Conservation (phyloP, 2,329 filamentous ascomycete genomes). For the Colletotrichum lentis region DNA sequence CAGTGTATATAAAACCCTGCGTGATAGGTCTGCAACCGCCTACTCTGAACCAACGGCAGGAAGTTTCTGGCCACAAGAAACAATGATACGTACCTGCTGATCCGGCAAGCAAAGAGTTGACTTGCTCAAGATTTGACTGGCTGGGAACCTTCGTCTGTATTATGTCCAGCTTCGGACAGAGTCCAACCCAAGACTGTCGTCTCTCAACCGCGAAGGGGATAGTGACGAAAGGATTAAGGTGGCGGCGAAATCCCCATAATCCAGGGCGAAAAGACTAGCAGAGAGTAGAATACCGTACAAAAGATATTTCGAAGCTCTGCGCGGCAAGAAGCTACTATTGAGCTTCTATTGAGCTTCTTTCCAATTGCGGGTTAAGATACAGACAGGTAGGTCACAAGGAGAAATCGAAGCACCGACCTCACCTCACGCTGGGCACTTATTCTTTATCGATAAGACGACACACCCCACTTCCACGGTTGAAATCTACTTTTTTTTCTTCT, state of each 20-base stretch:
- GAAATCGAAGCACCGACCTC: neutral
- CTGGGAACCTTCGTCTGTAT: neutral
- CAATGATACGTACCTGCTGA: too few species aligned
- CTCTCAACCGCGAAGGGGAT: neutral
- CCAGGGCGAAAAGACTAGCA: too few species aligned
- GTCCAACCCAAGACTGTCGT: neutral
- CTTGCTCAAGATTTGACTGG: too few species aligned
- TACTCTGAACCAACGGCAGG: too few species aligned
- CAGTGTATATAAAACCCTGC: too few species aligned
- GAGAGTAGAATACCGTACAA: too few species aligned
- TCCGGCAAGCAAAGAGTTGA: neutral
- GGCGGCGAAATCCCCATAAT: too few species aligned
- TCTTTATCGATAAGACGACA: neutral
- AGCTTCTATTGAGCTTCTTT: too few species aligned
- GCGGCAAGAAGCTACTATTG: neutral
- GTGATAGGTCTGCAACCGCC: too few species aligned
- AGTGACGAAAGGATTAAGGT: too few species aligned
- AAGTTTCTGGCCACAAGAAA: too few species aligned
- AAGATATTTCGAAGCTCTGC: neutral
- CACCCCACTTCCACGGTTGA: neutral
- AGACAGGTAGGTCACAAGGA: neutral
- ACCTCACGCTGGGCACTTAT: neutral
- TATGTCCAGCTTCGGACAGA: too few species aligned
- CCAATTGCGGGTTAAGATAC: neutral
- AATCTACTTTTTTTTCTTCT: slow-evolving; percentile 12